Percentiles rank a stretch among this genome's conserved stretches.
Conservation (phyloP, 106 monocot species). For the Phalaenopsis aphrodite region DNA sequence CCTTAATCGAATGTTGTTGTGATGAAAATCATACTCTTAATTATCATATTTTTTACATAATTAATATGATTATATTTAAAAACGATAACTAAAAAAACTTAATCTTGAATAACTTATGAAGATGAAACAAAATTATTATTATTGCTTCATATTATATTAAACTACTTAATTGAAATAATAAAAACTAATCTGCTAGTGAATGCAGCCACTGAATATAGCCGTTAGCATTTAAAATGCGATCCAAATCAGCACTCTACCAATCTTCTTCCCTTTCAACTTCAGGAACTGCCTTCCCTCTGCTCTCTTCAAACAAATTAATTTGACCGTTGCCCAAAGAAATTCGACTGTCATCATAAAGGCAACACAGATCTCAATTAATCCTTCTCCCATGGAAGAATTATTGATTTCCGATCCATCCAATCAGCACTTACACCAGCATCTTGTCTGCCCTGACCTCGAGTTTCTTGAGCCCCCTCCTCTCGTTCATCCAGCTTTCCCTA, state of each 20-base stretch:
- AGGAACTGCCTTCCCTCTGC: background rate
- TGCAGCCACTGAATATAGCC: background rate
- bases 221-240: background rate
- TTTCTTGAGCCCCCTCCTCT: conserved; percentile 2
- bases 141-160: no score
- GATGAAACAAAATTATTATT: no score
- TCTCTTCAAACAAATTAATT: background rate
- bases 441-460: background rate
- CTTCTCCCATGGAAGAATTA: background rate
- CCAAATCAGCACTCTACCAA: background rate
- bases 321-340: background rate
- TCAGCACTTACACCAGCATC: background rate
- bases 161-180: no score
- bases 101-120: no score
- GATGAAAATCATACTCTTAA: no score
- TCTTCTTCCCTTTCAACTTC: background rate
- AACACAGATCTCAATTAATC: background rate
- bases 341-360: background rate
- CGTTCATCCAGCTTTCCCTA: background rate
- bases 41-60: no score
- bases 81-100: no score
- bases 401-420: background rate
- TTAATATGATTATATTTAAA: no score
- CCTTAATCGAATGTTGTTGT: no score
- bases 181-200: no score